Evolutionary conservation across 176 grass and related monocot species (phyloP), one percentile per base, ranked within the genome.

Genomic region (Melocanna baccifera): DNA sequence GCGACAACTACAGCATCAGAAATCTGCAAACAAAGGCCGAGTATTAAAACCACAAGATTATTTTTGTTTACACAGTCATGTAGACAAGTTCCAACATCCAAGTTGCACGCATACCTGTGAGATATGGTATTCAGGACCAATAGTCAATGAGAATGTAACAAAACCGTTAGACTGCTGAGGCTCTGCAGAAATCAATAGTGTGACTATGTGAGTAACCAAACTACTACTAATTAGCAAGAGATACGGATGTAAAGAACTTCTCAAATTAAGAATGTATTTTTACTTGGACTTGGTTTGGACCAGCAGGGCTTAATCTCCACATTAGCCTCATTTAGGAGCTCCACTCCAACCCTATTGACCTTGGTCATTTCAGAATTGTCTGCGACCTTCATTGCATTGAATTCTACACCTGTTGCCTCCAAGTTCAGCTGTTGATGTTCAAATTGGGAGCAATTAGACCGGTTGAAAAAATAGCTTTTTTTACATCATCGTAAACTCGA

Each of bases 1-100:
- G 91, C 88, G 77, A 99, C 86, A 65, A 96, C 91, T 53, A 96
- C 91, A 25, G 96, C 96, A 94, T 96, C 91, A 62, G 96, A 75
- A 36, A 99, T 84, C 96, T 99, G 85, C 76, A 76, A 20, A 79
- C 56, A 80, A 37, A 79, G 36, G 76, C 50, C 40, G 20, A 45
- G n/a, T 39, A 81, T 18, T 75, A 41, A 70, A 56, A 8, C 36
- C 45, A 36, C 32, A 57, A 51, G 12, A 6, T 67, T 43, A 36
- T 62, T 37, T 70, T 16, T 75, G 12, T 55, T 56, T 76, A 42
- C 25, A 61, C 20, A 51, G 43, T 26, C 47, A 57, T 76, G 15
- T 52, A 41, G 28, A 59, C 18, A 61, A 51, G 6, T 59, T 68
- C 30, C 36, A 61, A 51, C 6, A 50, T 68, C 30, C 36, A 40